Percentiles rank a stretch among this genome's conserved stretches.
Evolutionary conservation across 2,329 filamentous ascomycete genomes (phyloP).

Genomic region (Sclerotinia nivalis): DNA sequence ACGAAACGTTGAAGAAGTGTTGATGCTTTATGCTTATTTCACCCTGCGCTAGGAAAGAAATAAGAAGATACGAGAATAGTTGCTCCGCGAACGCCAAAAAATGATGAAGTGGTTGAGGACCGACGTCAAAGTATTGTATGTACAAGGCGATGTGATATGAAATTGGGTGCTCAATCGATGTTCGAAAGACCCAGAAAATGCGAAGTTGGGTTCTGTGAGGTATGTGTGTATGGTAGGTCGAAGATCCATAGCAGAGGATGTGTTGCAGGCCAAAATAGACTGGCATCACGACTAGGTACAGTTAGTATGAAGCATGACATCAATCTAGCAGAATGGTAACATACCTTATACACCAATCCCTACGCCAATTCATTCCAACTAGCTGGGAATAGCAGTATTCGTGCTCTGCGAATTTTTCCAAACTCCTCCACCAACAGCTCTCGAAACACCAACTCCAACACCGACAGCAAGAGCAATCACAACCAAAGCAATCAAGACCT

Average conservation of each 20-base stretch:
- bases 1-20: background rate
- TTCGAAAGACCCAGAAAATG: background rate
- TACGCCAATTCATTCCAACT: background rate
- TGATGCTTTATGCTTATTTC: slow-evolving; percentile 23
- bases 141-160: slow-evolving; percentile 15
- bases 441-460: slow-evolving; percentile 62
- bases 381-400: slow-evolving; percentile 26
- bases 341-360: slow-evolving; percentile 10
- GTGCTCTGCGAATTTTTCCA: slow-evolving; percentile 47
- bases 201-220: background rate
- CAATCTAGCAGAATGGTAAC: background rate
- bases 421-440: slow-evolving; percentile 58
- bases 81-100: slow-evolving; percentile 19
- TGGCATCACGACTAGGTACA: background rate
- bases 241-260: slow-evolving; percentile 3
- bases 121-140: slow-evolving; percentile 12
- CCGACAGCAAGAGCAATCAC: slow-evolving; percentile 56
- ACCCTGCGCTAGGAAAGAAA: slow-evolving; percentile 26
- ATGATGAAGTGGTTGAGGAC: background rate
- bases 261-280: background rate
- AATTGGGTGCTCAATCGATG: slow-evolving; percentile 4
- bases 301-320: background rate
- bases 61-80: slow-evolving; percentile 10
- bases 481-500: slow-evolving; percentile 55
- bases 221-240: background rate